These are phyloP conservation scores for Sicyos baderoa DNA, from an alignment of 306 rosid genomes.

Conservation along the genomic window DNA sequence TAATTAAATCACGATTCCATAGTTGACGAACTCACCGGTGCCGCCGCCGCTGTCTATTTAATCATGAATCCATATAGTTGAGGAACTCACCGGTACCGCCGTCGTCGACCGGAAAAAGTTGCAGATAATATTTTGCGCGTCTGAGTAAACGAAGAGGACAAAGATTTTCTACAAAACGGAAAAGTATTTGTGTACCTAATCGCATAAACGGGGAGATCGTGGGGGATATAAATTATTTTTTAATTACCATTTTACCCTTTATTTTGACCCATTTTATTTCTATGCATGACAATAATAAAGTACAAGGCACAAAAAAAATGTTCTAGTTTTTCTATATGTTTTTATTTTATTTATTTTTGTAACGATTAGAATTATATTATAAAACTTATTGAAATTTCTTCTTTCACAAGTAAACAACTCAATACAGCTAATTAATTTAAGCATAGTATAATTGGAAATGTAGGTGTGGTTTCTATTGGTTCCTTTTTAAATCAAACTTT, in stretches of 20 bases:
- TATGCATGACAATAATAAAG: not conserved
- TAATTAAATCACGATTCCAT: not conserved
- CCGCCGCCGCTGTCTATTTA: not conserved
- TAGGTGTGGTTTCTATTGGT: too few relatives aligned
- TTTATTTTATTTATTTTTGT: not conserved
- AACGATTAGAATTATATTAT: not conserved
- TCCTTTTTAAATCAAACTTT: too few relatives aligned
- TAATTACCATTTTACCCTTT: conserved; percentile 2
- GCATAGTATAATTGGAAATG: too few relatives aligned
- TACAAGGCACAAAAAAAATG: not conserved
- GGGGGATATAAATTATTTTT: not conserved
- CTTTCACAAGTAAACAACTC: not conserved
- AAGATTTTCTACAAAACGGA: not conserved
- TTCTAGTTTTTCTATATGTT: too few relatives aligned
- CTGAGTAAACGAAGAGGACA: not conserved
- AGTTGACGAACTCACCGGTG: not conserved
- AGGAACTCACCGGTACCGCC: not conserved
- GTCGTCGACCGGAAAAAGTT: too few relatives aligned
- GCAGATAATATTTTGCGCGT: too few relatives aligned
- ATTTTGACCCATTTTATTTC: not conserved
- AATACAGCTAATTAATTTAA: not conserved
- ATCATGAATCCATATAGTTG: not conserved
- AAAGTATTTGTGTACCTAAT: conserved; percentile 7
- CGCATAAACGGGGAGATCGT: conserved; percentile 4
- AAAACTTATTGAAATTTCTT: not conserved